Base-by-base conservation (phyloP, 768 basidiomycete genomes). In the Lactarius pseudohatsudake region DNA sequence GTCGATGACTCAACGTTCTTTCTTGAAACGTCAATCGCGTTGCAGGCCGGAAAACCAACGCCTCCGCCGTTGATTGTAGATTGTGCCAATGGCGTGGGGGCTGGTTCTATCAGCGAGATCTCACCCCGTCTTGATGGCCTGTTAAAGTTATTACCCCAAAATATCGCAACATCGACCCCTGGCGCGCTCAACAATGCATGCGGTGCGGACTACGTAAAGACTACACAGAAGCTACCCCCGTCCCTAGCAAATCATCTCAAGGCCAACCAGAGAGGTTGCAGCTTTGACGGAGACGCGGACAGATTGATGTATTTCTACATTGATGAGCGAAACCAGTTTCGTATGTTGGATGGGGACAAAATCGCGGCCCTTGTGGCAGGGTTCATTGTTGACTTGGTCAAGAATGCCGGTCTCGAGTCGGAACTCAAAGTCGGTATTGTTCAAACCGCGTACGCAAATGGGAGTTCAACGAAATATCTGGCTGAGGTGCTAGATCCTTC, bases 371-470 rank as follows among this genome's bases (percentile, higher is more conserved):
- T 99, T 41, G 94, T 94, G 28, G 94, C 97, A 11, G 88, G 92
- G 32, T 98, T 94, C 79, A 89, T 99, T 68, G 88, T 92, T 41
- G 94, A 94, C 64, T 84, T 96, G 16, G 91, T 96, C 71, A 91
- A 88, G 75, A 84, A 86, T 41, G 87, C 96, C 20, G 94, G 93
- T 22, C 79, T 98, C 50, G 90, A 92, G 28, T 81, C 82, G 28
- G 79, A 85, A 57, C 78, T 98, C 69, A 86, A 90, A 75, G 91
- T 98, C 32, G 97, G 97, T 38, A 91, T 98, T 22, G 95, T 99
- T 13, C 97, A 99, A 76, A 99, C 97, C 0, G 97, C 97, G 3
- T 99, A 99, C 76, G 97, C 97, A 38, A 99, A 99, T 71, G 97
- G 97, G 8, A 93, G 87, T 64, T 98, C 96, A 0, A 99, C 97